Evolutionary conservation across 2,329 filamentous ascomycete genomes (phyloP), one percentile per base, ranked within the genome.

Genomic region (Trichoderma harzianum): DNA sequence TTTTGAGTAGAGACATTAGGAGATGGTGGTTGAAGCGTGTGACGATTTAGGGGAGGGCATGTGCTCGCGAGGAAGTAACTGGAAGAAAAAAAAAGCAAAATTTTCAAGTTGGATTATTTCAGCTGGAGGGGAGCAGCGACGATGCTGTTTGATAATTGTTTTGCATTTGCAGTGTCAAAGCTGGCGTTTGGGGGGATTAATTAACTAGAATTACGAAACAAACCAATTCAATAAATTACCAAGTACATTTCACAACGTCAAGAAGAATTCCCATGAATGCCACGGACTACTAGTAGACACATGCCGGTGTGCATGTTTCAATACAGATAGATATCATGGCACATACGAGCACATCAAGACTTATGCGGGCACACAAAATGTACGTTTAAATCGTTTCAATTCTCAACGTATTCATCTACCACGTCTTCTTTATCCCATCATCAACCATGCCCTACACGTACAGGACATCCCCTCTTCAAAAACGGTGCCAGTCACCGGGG

Each of bases 121-220:
- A 11, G 30, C 63, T 55, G 36, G 30, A 18, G 30, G 16, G 65
- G 53, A 43, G 51, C 64, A 43, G 64, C 64, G 18, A 57, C 53
- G 51, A 58, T 30, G 64, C 64, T 67, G 51, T 67, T 39, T 57
- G 43, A 60, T 53, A 61, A 16, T 60, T 66, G 26, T 57, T 65
- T 65, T 63, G 70, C 64, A 72, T 72, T 70, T 72, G 71, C 55
- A 69, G 51, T 66, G 71, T 65, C 18, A 66, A 70, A 70, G 67
- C 67, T 70, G 63, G 69, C 69, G 69, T 66, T 65, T 47, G 12
- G 53, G 69, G 47, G 66, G 34, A 7, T n/a, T 47, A 61, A 34
- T 61, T 69, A 8, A 72, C 64, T 71, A 57, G 61, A 72, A 72
- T 69, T 28, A 72, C 65, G 57, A 72, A 55, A 72, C 16, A 70